phyloP scores from a whole-genome alignment of 169 alveolate genomes.

The Eimeria sp. region DNA sequence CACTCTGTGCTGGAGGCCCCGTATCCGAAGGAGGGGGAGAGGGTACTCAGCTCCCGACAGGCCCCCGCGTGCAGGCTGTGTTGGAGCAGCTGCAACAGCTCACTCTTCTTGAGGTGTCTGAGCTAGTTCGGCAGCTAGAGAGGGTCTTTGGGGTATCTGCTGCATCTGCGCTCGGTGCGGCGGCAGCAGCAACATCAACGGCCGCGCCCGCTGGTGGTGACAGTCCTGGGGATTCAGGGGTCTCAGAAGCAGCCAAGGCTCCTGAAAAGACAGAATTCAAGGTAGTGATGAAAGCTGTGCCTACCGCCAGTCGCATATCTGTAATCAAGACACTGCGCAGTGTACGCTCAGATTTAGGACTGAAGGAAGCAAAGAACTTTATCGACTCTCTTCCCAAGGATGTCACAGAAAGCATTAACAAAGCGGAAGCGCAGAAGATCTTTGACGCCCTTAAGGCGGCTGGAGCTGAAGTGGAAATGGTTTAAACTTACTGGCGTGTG shows the following conservation, averaged over 20 bases:
- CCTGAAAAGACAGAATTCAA: constrained; percentile 68
- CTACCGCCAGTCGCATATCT: constrained; percentile 60
- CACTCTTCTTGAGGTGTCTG: constrained; percentile 68
- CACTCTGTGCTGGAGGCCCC: constrained; percentile 34
- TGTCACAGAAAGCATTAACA: constrained; percentile 22
- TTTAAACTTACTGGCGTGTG: neutral
- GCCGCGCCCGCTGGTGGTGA: constrained; percentile 1
- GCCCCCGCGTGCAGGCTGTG: constrained; percentile 73
- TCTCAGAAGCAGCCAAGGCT: neutral
- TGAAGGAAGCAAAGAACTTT: constrained; percentile 75
- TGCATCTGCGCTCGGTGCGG: constrained; percentile 4
- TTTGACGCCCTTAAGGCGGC: constrained; percentile 68
- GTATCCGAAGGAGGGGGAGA: neutral
- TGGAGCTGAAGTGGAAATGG: constrained; percentile 75
- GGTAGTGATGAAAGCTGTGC: constrained; percentile 71
- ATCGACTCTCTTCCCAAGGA: constrained; percentile 75
- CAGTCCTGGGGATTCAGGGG: constrained; percentile 13
- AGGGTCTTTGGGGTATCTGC: constrained; percentile 65
- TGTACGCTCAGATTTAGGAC: constrained; percentile 62
- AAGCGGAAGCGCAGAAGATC: constrained; percentile 69
- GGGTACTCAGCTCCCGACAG: constrained; percentile 34
- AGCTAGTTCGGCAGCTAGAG: constrained; percentile 59
- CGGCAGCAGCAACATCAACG: neutral
- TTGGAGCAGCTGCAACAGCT: constrained; percentile 75
- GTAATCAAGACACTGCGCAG: constrained; percentile 79